Percentiles rank a stretch among this genome's conserved stretches.
Evolutionary conservation across 768 basidiomycete genomes (phyloP).

Genomic region (Sutorius australiensis): DNA sequence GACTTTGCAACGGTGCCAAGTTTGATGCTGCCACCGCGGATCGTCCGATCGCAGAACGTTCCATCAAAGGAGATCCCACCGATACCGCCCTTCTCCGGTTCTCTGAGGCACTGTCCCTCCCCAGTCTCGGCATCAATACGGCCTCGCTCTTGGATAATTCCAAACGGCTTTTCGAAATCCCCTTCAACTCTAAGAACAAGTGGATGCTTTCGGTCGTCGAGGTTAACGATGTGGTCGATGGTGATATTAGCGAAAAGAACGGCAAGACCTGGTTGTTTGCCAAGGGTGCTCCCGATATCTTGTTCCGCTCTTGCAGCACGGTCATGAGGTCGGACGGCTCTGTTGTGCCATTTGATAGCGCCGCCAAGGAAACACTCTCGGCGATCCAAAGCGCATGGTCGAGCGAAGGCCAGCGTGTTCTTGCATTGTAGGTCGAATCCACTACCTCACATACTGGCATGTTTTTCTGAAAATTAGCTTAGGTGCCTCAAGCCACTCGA

Average conservation of each 20-base stretch:
- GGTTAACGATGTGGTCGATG: slow-evolving; percentile 15
- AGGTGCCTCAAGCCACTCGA: slow-evolving; percentile 32
- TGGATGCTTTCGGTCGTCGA: slow-evolving; percentile 50
- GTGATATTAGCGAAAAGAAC: slow-evolving; percentile 6
- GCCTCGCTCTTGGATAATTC: slow-evolving; percentile 21
- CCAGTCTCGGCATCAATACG: slow-evolving; percentile 21
- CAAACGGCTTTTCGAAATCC: slow-evolving; percentile 35
- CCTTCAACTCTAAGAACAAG: slow-evolving; percentile 52
- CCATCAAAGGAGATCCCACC: slow-evolving; percentile 46
- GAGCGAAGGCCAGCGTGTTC: slow-evolving; percentile 49
- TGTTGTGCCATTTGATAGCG: slow-evolving; percentile 30
- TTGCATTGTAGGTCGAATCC: slow-evolving; percentile 36
- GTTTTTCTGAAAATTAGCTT: neutral
- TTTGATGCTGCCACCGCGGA: slow-evolving; percentile 37
- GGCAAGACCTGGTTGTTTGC: slow-evolving; percentile 36
- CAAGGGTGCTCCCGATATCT: slow-evolving; percentile 60
- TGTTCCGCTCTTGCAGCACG: slow-evolving; percentile 39
- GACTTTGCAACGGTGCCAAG: slow-evolving; percentile 57
- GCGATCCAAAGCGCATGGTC: slow-evolving; percentile 41
- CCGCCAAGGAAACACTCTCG: slow-evolving; percentile 18
- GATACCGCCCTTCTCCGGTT: slow-evolving; percentile 54
- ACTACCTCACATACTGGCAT: neutral
- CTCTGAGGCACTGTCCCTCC: slow-evolving; percentile 31
- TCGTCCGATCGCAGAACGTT: slow-evolving; percentile 31
- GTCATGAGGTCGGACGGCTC: slow-evolving; percentile 33